phyloP scores from a whole-genome alignment of 306 rosid genomes.

The Sechiopsis laciniata region DNA sequence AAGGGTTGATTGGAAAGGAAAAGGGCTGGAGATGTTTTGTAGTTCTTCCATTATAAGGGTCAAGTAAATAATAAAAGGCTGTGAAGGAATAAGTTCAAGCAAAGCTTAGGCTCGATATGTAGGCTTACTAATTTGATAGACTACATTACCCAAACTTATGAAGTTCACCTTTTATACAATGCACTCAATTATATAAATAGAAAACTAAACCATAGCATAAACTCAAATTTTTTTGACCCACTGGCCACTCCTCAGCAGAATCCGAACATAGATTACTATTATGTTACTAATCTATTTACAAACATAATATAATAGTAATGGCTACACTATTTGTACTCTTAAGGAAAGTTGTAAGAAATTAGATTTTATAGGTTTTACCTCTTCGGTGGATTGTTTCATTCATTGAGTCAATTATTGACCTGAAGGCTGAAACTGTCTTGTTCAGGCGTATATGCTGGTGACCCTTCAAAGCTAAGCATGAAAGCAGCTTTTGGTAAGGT shows the following conservation, averaged over 20 bases:
- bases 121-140: background rate
- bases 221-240: background rate
- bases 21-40: background rate
- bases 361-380: slow-evolving; percentile 1
- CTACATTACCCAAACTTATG: background rate
- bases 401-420: slow-evolving; percentile 18
- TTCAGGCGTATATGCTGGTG: slow-evolving; percentile 94
- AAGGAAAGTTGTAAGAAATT: background rate
- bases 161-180: background rate
- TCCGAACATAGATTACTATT: background rate
- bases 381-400: background rate
- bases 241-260: background rate
- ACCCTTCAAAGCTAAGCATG: slow-evolving; percentile 96
- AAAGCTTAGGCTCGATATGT: background rate
- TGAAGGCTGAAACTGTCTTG: slow-evolving; percentile 19
- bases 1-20: background rate
- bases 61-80: background rate
- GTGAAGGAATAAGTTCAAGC: background rate
- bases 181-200: background rate
- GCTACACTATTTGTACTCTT: background rate
- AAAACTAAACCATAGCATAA: background rate
- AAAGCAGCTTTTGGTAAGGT: slow-evolving; percentile 98
- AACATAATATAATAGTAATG: background rate
- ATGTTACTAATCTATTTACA: background rate
- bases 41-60: background rate